phyloP scores from a whole-genome alignment of 164 flowering plant genomes.

The Cinnamomum chago region DNA sequence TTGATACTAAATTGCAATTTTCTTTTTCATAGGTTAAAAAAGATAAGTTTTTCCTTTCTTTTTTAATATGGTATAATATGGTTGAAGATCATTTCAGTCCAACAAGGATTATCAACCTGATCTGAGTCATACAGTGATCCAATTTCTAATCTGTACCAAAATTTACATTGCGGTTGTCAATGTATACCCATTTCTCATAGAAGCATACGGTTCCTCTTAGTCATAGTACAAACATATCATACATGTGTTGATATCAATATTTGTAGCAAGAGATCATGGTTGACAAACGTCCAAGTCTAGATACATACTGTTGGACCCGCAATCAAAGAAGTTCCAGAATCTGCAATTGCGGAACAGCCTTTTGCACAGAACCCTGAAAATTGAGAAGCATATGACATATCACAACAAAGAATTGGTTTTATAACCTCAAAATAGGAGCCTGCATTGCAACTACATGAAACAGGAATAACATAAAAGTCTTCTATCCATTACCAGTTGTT shows the following conservation, averaged over 20 bases:
- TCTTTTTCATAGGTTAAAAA: too few relatives aligned
- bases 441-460: background rate
- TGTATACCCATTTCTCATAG: too few relatives aligned
- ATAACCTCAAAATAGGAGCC: background rate
- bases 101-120: too few relatives aligned
- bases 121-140: too few relatives aligned
- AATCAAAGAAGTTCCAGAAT: constrained; percentile 85
- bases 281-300: background rate
- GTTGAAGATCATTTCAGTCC: too few relatives aligned
- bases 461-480: background rate
- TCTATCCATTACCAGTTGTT: constrained; percentile 55
- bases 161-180: too few relatives aligned
- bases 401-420: background rate
- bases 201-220: too few relatives aligned
- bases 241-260: background rate
- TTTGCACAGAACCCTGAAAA: constrained; percentile 61
- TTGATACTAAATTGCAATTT: too few relatives aligned
- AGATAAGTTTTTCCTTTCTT: too few relatives aligned
- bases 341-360: constrained; percentile 91
- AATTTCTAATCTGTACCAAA: too few relatives aligned
- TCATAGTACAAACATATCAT: background rate
- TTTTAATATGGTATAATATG: too few relatives aligned
- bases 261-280: background rate
- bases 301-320: constrained; percentile 81
- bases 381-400: background rate